Conservation (phyloP, 768 basidiomycete genomes). For the Pisolithus microcarpus region DNA sequence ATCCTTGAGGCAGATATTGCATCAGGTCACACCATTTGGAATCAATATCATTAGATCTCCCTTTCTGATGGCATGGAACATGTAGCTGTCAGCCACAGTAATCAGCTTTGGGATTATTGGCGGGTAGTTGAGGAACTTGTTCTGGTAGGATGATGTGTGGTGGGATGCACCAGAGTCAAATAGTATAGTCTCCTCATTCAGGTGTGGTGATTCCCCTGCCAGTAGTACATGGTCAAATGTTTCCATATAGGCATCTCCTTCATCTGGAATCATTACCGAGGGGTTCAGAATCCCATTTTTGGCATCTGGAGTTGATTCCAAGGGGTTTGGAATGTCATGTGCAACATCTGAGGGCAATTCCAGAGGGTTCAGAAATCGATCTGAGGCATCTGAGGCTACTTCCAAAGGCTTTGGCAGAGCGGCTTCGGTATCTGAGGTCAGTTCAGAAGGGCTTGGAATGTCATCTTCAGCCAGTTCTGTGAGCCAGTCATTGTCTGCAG, state of each 20-base stretch:
- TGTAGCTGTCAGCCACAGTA: conserved; percentile 5
- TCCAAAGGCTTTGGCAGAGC: too few species aligned
- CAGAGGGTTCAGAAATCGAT: too few species aligned
- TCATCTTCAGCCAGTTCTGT: neutral
- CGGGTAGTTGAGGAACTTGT: conserved; percentile 1
- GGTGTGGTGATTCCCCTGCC: too few species aligned
- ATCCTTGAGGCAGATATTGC: neutral
- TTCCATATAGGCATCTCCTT: too few species aligned
- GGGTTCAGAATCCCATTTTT: neutral
- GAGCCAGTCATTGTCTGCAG: neutral
- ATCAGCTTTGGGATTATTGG: conserved; percentile 20
- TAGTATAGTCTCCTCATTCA: too few species aligned
- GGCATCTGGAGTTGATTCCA: too few species aligned
- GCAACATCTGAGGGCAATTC: too few species aligned
- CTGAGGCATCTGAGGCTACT: too few species aligned
- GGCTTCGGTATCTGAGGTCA: too few species aligned
- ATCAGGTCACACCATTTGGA: conserved; percentile 11
- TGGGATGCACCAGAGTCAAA: neutral
- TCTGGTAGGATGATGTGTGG: neutral
- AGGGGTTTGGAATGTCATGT: too few species aligned
- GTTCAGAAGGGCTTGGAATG: too few species aligned
- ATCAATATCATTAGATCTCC: conserved; percentile 15
- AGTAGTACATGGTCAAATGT: too few species aligned
- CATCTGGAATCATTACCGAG: neutral
- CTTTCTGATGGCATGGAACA: conserved; percentile 2